These are phyloP conservation scores for Trifolium dubium DNA, from an alignment of 306 rosid species.

Conservation along the genomic window DNA sequence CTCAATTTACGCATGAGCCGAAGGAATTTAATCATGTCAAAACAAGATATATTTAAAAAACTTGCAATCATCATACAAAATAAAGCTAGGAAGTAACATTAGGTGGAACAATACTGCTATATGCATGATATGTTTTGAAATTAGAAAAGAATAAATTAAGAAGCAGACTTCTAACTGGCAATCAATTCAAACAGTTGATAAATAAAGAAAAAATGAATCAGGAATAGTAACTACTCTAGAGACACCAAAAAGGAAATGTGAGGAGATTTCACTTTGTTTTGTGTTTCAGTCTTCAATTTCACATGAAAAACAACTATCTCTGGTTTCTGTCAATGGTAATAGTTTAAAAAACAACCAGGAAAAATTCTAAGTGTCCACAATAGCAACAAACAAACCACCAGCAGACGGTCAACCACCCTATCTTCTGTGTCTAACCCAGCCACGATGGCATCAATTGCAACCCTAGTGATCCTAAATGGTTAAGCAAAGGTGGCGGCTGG, in stretches of 20 bases:
- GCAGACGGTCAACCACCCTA: no score
- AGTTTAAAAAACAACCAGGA: neutral
- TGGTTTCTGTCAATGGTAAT: neutral
- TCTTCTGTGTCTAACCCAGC: neutral
- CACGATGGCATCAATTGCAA: neutral
- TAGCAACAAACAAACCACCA: no score
- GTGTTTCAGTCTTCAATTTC: neutral
- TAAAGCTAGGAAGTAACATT: neutral
- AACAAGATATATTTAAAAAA: neutral
- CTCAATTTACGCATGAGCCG: neutral
- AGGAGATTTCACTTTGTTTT: neutral
- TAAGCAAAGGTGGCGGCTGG: neutral
- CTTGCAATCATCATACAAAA: neutral
- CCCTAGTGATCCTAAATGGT: neutral
- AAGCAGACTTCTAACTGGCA: neutral
- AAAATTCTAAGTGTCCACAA: neutral
- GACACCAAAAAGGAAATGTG: neutral
- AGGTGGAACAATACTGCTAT: neutral
- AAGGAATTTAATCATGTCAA: slow-evolving; percentile 5
- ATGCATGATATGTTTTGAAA: neutral
- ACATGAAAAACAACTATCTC: neutral
- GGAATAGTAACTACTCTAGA: neutral
- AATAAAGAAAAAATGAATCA: neutral
- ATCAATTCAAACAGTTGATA: neutral
- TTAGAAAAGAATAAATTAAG: neutral